Evolutionary conservation across 768 basidiomycete species (phyloP).

Genomic region (Sporobolomyces pararoseus): DNA sequence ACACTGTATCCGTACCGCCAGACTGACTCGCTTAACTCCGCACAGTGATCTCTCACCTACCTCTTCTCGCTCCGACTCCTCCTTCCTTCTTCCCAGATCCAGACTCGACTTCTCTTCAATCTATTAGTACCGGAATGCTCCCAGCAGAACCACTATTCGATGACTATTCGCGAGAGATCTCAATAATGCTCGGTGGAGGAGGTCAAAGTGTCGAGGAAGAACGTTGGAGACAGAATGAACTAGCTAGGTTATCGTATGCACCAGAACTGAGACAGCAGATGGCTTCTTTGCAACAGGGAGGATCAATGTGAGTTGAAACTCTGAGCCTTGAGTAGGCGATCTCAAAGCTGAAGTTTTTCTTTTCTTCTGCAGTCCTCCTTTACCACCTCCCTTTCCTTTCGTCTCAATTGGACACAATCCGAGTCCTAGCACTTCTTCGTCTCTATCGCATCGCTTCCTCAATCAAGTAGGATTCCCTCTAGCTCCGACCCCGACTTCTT

Average conservation of each 20-base stretch:
- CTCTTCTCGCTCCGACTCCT: slow-evolving; percentile 1
- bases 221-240: background rate
- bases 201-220: background rate
- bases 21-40: too few relatives aligned
- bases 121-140: background rate
- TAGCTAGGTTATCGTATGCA: background rate
- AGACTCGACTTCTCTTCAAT: background rate
- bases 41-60: slow-evolving; percentile 31
- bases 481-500: slow-evolving; percentile 54
- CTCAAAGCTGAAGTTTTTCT: background rate
- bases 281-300: background rate
- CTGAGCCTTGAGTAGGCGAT: background rate
- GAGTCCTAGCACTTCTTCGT: background rate
- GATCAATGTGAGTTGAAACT: background rate
- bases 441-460: slow-evolving; percentile 17
- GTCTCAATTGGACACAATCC: fast-evolving
- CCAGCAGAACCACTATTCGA: slow-evolving; percentile 29
- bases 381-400: slow-evolving; percentile 15
- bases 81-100: slow-evolving; percentile 30
- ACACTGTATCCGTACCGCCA: too few relatives aligned
- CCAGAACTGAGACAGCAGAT: slow-evolving; percentile 5
- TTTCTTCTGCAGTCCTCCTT: background rate
- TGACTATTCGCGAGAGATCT: slow-evolving; percentile 27
- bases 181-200: background rate
- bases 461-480: slow-evolving; percentile 49